Evolutionary conservation across 2,329 filamentous ascomycete species (phyloP), one percentile per base, ranked within the genome.

Genomic region (Cryphonectria naterciae): DNA sequence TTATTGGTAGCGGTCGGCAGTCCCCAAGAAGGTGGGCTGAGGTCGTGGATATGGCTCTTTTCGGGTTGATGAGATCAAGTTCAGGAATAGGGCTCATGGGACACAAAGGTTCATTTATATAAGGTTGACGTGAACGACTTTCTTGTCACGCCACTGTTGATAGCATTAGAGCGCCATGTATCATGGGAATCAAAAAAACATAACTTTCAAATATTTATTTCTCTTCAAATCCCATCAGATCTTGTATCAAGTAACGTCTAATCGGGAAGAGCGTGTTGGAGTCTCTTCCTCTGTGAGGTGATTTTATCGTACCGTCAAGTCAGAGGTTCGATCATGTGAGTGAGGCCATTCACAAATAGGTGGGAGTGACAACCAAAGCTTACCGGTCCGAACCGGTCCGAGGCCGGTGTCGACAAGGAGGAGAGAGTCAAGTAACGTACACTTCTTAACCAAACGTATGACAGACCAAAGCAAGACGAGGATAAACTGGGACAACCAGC

Each of bases 111-210:
- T 43, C n/a, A 41, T 49, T 49, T n/a, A n/a, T 13, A 46, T 13
- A 46, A 35, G 41, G 28, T 32, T 35, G 43, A 32, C 8, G 43
- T 22, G 43, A 22, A 37, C 25, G 10, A 64, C 13, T 28, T 43
- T 13, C 2, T 19, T 25, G 61, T 49, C n/a, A 46, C 2, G 25
- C 63, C 32, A 43, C 28, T 35, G 15, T 22, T 39, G 25, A 35
- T 49, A 65, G 43, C 63, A 65, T 52, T 52, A 65, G 63, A 52
- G 28, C 63, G 43, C 63, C 28, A 49, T 35, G 37, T 15, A 39
- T 25, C 19, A 37, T 61, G 64, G 28, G 39, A 66, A 56, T 56
- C 56, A 8, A 60, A 17, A 19, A 60, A 1, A 7, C 19, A 37
- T 25, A 39, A 61, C n/a, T 66, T 4, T 32, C 10, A 65, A 22